Base-by-base conservation (phyloP, 208 protist genomes). In the Herpetomonas samuelpessoai region DNA sequence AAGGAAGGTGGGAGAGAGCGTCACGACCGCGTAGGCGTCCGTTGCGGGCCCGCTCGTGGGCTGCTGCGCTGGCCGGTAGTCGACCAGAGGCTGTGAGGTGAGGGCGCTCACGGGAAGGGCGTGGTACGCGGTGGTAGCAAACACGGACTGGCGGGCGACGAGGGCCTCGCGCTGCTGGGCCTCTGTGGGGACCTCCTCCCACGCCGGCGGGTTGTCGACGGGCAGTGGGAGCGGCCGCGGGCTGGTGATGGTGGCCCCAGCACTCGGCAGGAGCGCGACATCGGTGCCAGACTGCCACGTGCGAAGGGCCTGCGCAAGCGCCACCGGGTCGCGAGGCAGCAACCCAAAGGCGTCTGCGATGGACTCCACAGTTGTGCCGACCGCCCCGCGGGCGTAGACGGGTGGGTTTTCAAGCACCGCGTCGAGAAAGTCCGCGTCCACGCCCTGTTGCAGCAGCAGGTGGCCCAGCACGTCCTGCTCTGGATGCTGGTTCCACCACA, bases 391-490 rank as follows among this genome's bases (percentile, higher is more conserved):
- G 48, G 71, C 54, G 27, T 85, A 73, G 16, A 87, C 65, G 24
- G 57, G 56, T 24, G 86, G 86, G 59, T 92, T 92, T 3, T 24
- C 16, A 21, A 88, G 35, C 2, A 86, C 12, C 3, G 50, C 46
- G 21, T 65, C 58, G 12, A 93, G 67, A 35, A 87, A 81, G 12
- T 65, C 68, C 10, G 62, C 47, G 53, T 55, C 26, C 16, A 89
- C 81, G 19, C 83, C 83, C 7, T 58, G 62, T 56, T 76, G 73
- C n/a, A 88, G 47, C 25, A 93, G 81, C 26, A 80, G 60, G 12
- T 68, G 71, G 3, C 79, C 88, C 58, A 92, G 85, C 4, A 65
- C 55, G 65, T 97, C 92, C n/a, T 88, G 48, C 51, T 74, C 63
- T 10, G 83, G 62, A 1, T 25, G 31, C 19, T 65, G 52, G 14